Evolutionary conservation across 1,284 basidiomycete species (phyloP), one percentile per base, ranked within the genome.

Genomic region (Puccinia coronata): DNA sequence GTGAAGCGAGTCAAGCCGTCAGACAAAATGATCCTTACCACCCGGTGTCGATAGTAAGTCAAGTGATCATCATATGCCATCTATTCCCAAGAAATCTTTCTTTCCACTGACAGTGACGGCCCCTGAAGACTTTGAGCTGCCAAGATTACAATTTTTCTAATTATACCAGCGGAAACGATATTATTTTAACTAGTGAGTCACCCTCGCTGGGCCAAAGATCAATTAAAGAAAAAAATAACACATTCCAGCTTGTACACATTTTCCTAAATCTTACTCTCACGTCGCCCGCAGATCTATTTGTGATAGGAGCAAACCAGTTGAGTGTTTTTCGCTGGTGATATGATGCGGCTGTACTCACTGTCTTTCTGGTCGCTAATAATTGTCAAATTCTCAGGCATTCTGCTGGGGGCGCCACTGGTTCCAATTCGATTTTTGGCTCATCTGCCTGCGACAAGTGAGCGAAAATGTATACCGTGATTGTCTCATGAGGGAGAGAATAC

Each of bases 81-180:
- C 41, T 47, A 34, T n/a, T 20, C n/a, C 11, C 11, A 70, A 34
- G 20, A 14, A 18, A 31, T 34, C 16, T 25, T 55, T 25, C 25
- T 36, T 65, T 53, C 16, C 9, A 49, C 43, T 31, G 18, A 43
- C 23, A 11, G 43, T 31, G 31, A 67, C 39, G 6, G 20, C 36
- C 43, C 34, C 36, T 41, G 23, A 43, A 80, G 79, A 71, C 59
- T 41, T 36, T 80, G 39, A 80, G 55, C 36, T 80, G 79, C 65
- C 49, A 80, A 65, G 70, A 80, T 65, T 80, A 72, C 51, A 49
- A 51, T 28, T 80, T 80, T 39, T 28, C 67, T 51, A 57, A 73
- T 28, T 80, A 63, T 43, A 80, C 79, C 43, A 36, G 57, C 23
- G 79, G 69, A 49, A 51, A 61, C 14, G 79, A 80, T 49, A 55